phyloP scores from a whole-genome alignment of 768 basidiomycete genomes.

The Brasilioporus rufonigricans region DNA sequence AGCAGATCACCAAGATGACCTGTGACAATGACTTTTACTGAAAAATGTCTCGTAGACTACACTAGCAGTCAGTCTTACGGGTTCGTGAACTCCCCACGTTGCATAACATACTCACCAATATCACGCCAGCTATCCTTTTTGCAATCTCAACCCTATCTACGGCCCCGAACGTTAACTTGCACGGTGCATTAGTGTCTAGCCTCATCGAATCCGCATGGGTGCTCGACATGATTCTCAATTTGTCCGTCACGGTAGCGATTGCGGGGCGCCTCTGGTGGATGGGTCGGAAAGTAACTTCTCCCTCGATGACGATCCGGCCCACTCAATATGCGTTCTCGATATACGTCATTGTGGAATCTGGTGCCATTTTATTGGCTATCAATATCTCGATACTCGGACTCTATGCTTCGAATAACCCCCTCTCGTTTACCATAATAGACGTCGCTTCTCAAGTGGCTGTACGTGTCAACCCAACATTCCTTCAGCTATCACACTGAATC shows the following conservation, averaged over 20 bases:
- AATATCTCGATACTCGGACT: neutral
- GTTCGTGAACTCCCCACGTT: neutral
- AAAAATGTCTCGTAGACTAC: neutral
- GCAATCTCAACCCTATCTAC: neutral
- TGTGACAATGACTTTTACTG: neutral
- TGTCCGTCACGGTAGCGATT: neutral
- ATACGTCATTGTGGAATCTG: neutral
- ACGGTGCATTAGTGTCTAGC: neutral
- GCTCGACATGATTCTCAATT: neutral
- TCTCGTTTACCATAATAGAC: neutral
- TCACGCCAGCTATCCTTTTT: neutral
- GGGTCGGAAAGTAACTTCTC: neutral
- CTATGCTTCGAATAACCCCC: neutral
- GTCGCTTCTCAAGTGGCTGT: neutral
- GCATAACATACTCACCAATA: neutral
- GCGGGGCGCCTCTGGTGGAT: neutral
- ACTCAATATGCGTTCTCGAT: neutral
- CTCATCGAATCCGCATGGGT: neutral
- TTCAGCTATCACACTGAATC: neutral
- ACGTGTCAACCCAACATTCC: neutral
- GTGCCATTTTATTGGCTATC: neutral
- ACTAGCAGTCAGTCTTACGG: neutral
- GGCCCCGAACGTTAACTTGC: neutral
- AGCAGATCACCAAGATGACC: neutral
- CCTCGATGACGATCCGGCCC: neutral